Conservation (phyloP, 345 rosid species). For the Psidium friedrichsthalianum region DNA sequence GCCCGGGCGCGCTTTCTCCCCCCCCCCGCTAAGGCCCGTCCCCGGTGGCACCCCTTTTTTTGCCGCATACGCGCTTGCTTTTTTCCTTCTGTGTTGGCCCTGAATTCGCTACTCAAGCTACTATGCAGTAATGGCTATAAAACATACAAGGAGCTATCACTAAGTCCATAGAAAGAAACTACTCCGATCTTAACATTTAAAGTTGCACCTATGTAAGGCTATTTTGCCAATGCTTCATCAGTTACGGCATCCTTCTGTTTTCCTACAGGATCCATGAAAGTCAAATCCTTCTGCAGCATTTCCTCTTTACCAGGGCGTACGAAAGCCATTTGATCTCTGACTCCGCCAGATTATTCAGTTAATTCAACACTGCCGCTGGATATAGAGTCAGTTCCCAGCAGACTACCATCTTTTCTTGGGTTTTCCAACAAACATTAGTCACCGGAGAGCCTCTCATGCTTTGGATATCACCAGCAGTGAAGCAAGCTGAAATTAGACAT, state of each 20-base stretch:
- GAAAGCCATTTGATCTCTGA: background rate
- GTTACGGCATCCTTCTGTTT: background rate
- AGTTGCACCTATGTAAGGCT: background rate
- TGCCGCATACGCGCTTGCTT: no score
- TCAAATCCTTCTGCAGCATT: background rate
- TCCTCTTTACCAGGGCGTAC: background rate
- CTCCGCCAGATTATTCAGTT: background rate
- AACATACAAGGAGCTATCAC: background rate
- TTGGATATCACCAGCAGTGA: slow-evolving; percentile 46
- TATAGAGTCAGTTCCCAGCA: background rate
- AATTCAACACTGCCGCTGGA: background rate
- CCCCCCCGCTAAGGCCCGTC: no score
- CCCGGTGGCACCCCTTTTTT: no score
- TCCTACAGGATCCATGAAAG: background rate
- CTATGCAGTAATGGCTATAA: background rate
- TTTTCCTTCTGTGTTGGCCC: no score
- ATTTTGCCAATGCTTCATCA: background rate
- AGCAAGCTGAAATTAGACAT: slow-evolving; percentile 44
- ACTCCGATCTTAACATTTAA: background rate
- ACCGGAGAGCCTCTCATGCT: slow-evolving; percentile 8
- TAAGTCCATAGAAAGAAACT: background rate
- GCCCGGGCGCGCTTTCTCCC: no score
- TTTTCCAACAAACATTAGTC: background rate
- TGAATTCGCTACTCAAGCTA: background rate
- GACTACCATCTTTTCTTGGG: background rate